Base-by-base conservation (phyloP, 129 eudicot genomes). In the Arctium minus region DNA sequence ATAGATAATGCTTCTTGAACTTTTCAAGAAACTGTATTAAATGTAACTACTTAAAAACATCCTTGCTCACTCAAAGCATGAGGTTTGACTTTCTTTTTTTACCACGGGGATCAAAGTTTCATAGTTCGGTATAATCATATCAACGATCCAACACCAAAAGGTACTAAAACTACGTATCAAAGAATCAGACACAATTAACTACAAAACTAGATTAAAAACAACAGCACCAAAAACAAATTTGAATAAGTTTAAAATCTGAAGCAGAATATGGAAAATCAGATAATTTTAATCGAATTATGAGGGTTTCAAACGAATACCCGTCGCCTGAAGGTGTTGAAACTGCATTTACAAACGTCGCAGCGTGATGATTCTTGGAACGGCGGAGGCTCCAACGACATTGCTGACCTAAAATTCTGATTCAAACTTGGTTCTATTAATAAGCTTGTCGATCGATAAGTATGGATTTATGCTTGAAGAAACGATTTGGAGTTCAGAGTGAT, bases 271-370 rank as follows among this genome's bases (percentile, higher is more conserved):
- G 5, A 48, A 73, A 29, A 73, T 70, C 53, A 44, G 53, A 53
- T 74, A 12, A 42, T 32, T 31, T 82, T n/a, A 65, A 68, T 71
- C 53, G 29, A 80, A 70, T 46, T 15, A 48, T 46, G 1, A 35
- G 50, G 29, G 37, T 48, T 60, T 80, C 15, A 50, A 83, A 35
- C 27, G 77, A 67, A 73, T 92, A 94, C 98, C 87, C 98, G 94
- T 29, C 98, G 93, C 79, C 98, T 89, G 80, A 94, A 94, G 76
- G 98, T 87, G 89, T 87, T 92, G 90, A 94, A 94, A 88, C 97
- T 94, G 92, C 98, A 94, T 82, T 94, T 91, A 91, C 98, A 94
- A 87, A 94, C 94, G 74, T 94, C 93, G 82, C 98, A 94, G 37
- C 94, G 93, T 29, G 91, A n/a, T 67, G 98, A 88, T 91, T 94